Evolutionary conservation across 768 basidiomycete genomes (phyloP).

Genomic region (Paxillus involutus): DNA sequence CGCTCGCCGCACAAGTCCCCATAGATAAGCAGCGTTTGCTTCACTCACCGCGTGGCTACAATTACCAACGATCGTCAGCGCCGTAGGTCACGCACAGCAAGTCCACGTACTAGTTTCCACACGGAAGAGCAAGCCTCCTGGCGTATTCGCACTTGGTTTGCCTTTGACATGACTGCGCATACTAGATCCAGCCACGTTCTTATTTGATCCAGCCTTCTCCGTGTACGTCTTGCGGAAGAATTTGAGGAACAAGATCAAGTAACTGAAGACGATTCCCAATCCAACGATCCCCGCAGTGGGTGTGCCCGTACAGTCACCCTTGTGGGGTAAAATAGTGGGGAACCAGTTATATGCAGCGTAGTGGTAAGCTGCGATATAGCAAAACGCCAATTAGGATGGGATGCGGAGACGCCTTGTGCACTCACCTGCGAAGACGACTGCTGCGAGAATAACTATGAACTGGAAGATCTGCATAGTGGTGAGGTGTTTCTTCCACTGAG

Average conservation of each 20-base stretch:
- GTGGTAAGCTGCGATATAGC: conserved; percentile 10
- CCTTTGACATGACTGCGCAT: too few relatives aligned
- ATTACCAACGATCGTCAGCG: neutral
- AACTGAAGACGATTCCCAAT: conserved; percentile 12
- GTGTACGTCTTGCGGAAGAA: conserved; percentile 21
- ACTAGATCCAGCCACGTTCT: neutral
- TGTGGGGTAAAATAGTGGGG: conserved; percentile 14
- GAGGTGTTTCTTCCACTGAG: conserved; percentile 25
- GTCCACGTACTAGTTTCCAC: too few relatives aligned
- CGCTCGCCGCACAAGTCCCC: too few relatives aligned
- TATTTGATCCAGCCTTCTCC: neutral
- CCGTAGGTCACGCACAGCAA: neutral
- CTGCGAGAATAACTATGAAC: conserved; percentile 17
- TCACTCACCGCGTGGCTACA: neutral
- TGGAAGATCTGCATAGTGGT: conserved; percentile 24
- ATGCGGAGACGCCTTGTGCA: neutral
- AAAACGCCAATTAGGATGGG: neutral
- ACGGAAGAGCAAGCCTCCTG: too few relatives aligned
- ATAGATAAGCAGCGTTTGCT: neutral
- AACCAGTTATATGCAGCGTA: conserved; percentile 19
- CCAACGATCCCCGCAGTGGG: conserved; percentile 14
- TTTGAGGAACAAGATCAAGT: conserved; percentile 20
- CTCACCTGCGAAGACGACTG: conserved; percentile 12
- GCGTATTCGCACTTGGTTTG: too few relatives aligned
- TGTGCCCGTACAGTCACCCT: conserved; percentile 14